A percentile compares a stretch with the other conserved stretches of the same genome.
Evolutionary conservation across 805 yeast genomes (phyloP).

Genomic region (Vanderwaltozyma tropicalis): DNA sequence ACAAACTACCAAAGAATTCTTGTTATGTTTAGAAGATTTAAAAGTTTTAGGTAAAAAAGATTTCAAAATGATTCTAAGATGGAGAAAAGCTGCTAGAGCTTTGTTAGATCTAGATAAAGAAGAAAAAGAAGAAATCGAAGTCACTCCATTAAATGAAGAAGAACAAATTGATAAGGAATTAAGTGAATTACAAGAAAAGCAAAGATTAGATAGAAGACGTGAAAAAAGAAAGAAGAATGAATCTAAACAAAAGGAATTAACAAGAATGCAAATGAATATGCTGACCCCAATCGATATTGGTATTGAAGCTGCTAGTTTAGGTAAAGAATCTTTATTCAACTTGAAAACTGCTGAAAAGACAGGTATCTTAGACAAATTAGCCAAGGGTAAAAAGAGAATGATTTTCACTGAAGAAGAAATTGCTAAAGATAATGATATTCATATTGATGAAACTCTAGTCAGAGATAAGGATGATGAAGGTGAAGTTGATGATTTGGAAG

Average conservation of each 20-base stretch:
- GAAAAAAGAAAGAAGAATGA: conserved; percentile 79
- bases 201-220: conserved; percentile 58
- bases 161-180: conserved; percentile 83
- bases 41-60: conserved; percentile 92
- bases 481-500: conserved; percentile 61
- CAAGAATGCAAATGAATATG: conserved; percentile 94
- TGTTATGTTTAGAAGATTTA: conserved; percentile 80
- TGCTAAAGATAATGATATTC: conserved; percentile 46
- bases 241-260: conserved; percentile 72
- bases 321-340: conserved; percentile 71
- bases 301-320: conserved; percentile 77
- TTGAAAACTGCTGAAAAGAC: conserved; percentile 79
- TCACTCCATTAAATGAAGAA: conserved; percentile 71
- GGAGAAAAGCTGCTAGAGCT: conserved; percentile 82
- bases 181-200: conserved; percentile 59
- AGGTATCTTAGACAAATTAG: conserved; percentile 64
- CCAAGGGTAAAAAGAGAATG: conserved; percentile 63
- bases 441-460: conserved; percentile 37
- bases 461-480: conserved; percentile 32
- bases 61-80: conserved; percentile 71
- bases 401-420: conserved; percentile 48
- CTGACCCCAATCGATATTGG: conserved; percentile 87
- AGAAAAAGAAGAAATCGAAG: conserved; percentile 44
- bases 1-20: conserved; percentile 67
- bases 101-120: conserved; percentile 55